Evolutionary conservation across 2,329 filamentous ascomycete genomes (phyloP), one percentile per base, ranked within the genome.

Genomic region (Scedosporium minutisporum): DNA sequence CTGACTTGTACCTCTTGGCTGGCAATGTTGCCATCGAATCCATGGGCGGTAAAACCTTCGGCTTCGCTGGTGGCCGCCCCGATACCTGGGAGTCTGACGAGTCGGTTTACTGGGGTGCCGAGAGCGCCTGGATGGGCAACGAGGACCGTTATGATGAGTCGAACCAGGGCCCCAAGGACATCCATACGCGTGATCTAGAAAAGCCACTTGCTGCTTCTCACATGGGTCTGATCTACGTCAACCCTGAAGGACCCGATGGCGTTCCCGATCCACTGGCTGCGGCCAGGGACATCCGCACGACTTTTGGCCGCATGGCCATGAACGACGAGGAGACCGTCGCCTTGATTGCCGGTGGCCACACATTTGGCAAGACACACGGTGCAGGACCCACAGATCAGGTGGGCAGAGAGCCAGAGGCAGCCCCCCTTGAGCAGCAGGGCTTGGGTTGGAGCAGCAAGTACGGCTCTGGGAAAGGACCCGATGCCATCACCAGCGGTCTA

Each of bases 181-280:
- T 82, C 65, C 81, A 87, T 74, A 78, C 77, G 23, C 84, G 87
- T 64, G 80, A 90, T 25, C 81, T 90, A 5, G 87, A 91, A 75
- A 74, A 80, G 69, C 88, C 88, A 2, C 74, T 92, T 14, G 88
- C 78, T 6, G 85, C 88, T 53, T 79, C 86, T 33, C 69, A 72
- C 75, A 89, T 90, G 85, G 89, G 89, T 70, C 76, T 93, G 69
- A 92, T 93, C 72, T 93, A 93, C 72, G 88, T 91, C 65, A 91
- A 93, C 77, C 89, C 89, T 2, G 87, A 91, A 73, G 89, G 89
- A 6, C 89, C 89, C 29, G 86, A 91, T 67, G 88, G 85, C 64
- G 82, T 82, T 62, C 87, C 88, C 3, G 88, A 92, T 70, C 86
- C 88, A 21, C 73, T 87, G 48, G 86, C 87, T 14, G 82, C 89